Evolutionary conservation across 768 basidiomycete species (phyloP), one percentile per base, ranked within the genome.

Genomic region (Serendipita indica): DNA sequence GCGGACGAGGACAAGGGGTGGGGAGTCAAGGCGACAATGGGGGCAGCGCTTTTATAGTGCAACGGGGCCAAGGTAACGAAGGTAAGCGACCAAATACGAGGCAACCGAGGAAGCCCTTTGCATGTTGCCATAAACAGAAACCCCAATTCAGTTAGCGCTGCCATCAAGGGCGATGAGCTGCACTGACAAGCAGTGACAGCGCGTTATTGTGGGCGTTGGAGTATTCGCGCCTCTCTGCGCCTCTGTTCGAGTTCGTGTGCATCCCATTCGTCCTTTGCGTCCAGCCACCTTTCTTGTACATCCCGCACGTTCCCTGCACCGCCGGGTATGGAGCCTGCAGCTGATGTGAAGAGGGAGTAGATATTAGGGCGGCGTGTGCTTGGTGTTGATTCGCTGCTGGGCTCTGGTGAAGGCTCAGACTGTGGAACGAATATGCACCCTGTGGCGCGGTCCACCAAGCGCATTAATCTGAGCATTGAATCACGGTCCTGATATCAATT

Each of bases 231-330:
- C 66, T 86, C 81, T 0, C 83, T 88, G 66, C 90, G 86, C 60
- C 74, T 77, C 64, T 84, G 77, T 64, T 68, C 75, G 66, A 72
- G 82, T 71, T 97, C 89, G 65, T 74, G 84, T 41, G 82, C 84
- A 68, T 96, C 92, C 71, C 82, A 96, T 43, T 77, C 79, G 27
- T 89, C 86, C 62, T 76, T 78, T 3, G 81, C 79, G 64, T 96
- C 90, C n/a, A 94, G 69, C 92, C 93, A 98, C 39, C 92, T 74
- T 67, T 97, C 93, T 68, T 97, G 92, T 3, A 93, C 80, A 65
- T 92, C 89, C 20, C 79, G 72, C 12, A 89, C 75, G 62, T 75
- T 74, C 32, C 59, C 61, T 20, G 37, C 32, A 16, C 39, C 16
- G 16, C 58, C 64, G n/a, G 52, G 35, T 10, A 63, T 37, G 18